Base-by-base conservation (phyloP, 805 yeast genomes). In the Cyberlindnera suaveolens region DNA sequence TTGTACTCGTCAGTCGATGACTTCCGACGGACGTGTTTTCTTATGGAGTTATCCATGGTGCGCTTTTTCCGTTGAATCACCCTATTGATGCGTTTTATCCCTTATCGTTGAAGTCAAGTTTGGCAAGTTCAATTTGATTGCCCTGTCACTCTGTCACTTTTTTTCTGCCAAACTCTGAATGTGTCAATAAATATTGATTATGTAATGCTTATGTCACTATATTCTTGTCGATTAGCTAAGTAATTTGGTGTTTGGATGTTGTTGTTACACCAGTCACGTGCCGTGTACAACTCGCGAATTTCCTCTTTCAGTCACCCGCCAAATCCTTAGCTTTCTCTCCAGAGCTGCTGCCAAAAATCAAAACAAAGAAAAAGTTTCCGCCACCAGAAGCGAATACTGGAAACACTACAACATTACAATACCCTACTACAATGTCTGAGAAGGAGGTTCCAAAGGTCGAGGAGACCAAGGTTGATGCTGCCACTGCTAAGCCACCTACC, bases 401-500 rank as follows among this genome's bases (percentile, higher is more conserved):
- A 7, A 17, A n/a, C 36, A 15, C 20, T 16, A 33, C 23, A 8
- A 34, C 17, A 34, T 17, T 8, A 17, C 36, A 13, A 34, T 31
- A 31, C 15, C 34, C 27, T 31, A 29, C 39, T 15, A 38, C 17
- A 34, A 57, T 53, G 60, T 53, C 60, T 40, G 63, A 55, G 37
- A 47, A 46, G 43, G 47, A 47, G 39, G 45, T 56, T 47, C 40
- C 43, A 20, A 56, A 56, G 35, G 56, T 58, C 38, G 53, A 45
- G 19, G 58, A 54, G 43, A 34, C 40, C 14, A 41, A 40, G 30
- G 39, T 46, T 23, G 30, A 49, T 9, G 45, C 49, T 8, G 39
- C 47, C 16, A 46, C 47, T n/a, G 61, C 68, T 31, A 77, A 78
- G 50, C 86, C 86, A 34, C 95, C 95, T 53, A 75, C 88, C 26